phyloP scores from a whole-genome alignment of 2,329 filamentous ascomycete genomes.

The Aspergillus aculeatinus region DNA sequence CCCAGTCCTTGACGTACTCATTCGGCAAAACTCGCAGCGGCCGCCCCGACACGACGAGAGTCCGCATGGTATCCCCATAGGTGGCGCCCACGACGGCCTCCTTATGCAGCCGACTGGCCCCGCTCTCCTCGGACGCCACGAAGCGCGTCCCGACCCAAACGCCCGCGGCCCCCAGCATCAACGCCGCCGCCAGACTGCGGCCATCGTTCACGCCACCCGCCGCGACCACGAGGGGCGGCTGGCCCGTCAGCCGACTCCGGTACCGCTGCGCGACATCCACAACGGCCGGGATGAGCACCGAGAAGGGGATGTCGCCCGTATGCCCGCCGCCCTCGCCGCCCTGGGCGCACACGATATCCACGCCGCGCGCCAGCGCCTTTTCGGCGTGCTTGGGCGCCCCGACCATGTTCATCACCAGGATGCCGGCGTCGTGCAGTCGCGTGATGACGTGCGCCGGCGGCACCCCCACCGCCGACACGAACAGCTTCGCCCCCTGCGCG shows the following conservation, averaged over 20 bases:
- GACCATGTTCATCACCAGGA: constrained; percentile 96
- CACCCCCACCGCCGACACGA: constrained; percentile 85
- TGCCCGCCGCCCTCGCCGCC: constrained; percentile 92
- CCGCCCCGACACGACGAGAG: constrained; percentile 77
- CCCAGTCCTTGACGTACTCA: constrained; percentile 80
- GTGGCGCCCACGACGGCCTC: constrained; percentile 74
- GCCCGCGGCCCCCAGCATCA: constrained; percentile 84
- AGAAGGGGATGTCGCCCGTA: constrained; percentile 81
- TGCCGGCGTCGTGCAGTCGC: constrained; percentile 72
- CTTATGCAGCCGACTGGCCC: constrained; percentile 79
- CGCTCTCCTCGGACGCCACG: constrained; percentile 78
- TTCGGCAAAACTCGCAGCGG: constrained; percentile 80
- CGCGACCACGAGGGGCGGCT: constrained; percentile 76
- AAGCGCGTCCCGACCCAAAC: constrained; percentile 96
- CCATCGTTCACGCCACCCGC: constrained; percentile 87
- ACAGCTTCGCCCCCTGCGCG: constrained; percentile 76
- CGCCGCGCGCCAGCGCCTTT: constrained; percentile 81
- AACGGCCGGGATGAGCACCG: constrained; percentile 82
- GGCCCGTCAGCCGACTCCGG: constrained; percentile 67
- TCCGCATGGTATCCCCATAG: constrained; percentile 77
- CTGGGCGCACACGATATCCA: constrained; percentile 89
- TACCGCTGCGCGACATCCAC: constrained; percentile 78
- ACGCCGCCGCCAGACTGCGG: constrained; percentile 70
- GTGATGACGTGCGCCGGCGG: constrained; percentile 73
- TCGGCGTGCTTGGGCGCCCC: constrained; percentile 86